phyloP scores from a whole-genome alignment of 441 rosid genomes.

The Gossypium trilobum region DNA sequence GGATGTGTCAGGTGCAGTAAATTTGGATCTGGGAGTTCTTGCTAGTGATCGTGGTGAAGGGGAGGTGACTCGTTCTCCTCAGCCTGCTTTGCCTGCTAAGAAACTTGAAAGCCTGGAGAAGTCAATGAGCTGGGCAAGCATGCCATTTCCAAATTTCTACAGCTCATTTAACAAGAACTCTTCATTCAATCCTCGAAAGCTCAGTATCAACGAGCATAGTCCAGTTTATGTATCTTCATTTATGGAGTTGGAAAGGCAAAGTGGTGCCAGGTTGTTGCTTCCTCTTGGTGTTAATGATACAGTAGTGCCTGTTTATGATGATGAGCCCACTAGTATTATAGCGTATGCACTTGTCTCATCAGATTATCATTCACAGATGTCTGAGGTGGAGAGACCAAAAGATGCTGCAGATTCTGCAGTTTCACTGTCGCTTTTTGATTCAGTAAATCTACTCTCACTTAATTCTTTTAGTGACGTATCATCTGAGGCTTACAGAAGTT shows the following conservation, averaged over 20 bases:
- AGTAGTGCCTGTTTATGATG: slow-evolving; percentile 51
- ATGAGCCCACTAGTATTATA: slow-evolving; percentile 58
- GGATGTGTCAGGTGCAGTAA: slow-evolving; percentile 24
- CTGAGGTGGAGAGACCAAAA: slow-evolving; percentile 51
- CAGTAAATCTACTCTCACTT: slow-evolving; percentile 37
- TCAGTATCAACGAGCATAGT: slow-evolving; percentile 34
- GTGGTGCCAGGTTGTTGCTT: slow-evolving; percentile 48
- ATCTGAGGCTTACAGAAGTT: slow-evolving; percentile 40
- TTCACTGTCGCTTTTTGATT: slow-evolving; percentile 43
- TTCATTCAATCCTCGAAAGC: slow-evolving; percentile 37
- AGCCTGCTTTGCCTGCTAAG: slow-evolving; percentile 22
- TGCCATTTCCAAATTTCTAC: slow-evolving; percentile 41
- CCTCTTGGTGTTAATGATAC: slow-evolving; percentile 45
- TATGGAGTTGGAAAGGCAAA: slow-evolving; percentile 37
- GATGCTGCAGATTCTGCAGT: slow-evolving; percentile 40
- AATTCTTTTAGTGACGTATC: slow-evolving; percentile 41
- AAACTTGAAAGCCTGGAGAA: slow-evolving; percentile 29
- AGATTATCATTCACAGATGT: slow-evolving; percentile 39
- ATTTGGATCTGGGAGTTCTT: slow-evolving; percentile 16
- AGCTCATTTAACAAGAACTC: slow-evolving; percentile 30
- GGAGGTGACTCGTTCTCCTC: slow-evolving; percentile 21
- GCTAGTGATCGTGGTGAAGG: slow-evolving; percentile 18
- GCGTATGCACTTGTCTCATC: slow-evolving; percentile 48
- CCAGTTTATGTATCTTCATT: slow-evolving; percentile 39
- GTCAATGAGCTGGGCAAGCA: slow-evolving; percentile 28